Evolutionary conservation across 2,329 filamentous ascomycete species (phyloP), one percentile per base, ranked within the genome.

Genomic region (Ceratocystis lukuohia): DNA sequence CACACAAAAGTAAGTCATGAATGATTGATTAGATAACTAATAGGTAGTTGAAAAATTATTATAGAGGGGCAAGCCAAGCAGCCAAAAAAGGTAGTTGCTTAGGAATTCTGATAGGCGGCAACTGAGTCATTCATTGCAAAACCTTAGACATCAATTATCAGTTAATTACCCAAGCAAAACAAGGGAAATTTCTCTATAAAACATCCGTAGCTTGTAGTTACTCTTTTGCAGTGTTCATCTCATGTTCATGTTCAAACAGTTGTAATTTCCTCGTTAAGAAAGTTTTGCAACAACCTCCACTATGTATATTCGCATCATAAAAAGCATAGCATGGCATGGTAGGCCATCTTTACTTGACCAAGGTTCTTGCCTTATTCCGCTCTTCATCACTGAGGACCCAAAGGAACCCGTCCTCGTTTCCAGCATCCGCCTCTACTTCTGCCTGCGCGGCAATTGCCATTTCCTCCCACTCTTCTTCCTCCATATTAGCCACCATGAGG

Each of bases 381-480:
- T 96, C 91, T 67, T 92, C 89, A 53, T 81, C 80, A 67, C 81
- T 87, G 69, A 92, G 71, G 59, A 87, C 82, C 88, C 88, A 91
- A 63, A 82, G 80, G 72, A 94, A 84, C 10, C 83, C 88, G 62
- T 83, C 86, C 12, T 85, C 82, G 45, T 77, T 80, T 41, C 28
- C 61, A 12, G 65, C 64, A 37, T 22, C 17, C 15, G 61, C 33
- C 25, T 37, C 45, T 15, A 28, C 48, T 50, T 30, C 62, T 15
- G 46, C 48, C 41, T 64, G 61, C 7, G 64, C 64, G 8, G 56
- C 76, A 5, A 75, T 72, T 48, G 76, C 74, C 48, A 92, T 75
- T 75, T 94, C 91, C 61, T 93, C 89, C 89, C 91, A 96, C 76
- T 96, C 93, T 67, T 96, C 92, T 44, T 94, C 89, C 74, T 96